A percentile compares a stretch with the other conserved stretches of the same genome.
These are phyloP conservation scores for Oryza meyeriana DNA, from an alignment of 176 grass and related monocot genomes.

Conservation along the genomic window DNA sequence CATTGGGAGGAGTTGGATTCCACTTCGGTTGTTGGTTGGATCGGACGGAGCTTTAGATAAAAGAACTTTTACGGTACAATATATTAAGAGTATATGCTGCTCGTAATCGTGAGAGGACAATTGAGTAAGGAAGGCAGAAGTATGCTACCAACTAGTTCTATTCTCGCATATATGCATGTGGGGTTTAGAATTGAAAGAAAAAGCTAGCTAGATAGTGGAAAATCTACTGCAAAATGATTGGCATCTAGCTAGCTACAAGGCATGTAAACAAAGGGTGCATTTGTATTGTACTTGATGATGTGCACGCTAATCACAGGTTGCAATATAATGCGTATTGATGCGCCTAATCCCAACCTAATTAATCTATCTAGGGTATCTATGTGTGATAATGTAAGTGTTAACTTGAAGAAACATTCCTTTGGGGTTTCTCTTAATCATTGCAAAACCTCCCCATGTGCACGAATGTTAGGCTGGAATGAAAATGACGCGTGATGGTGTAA, in stretches of 20 bases:
- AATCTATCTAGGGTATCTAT: constrained; percentile 2
- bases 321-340: background rate
- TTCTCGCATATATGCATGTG: background rate
- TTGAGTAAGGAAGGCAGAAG: background rate
- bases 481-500: constrained; percentile 29
- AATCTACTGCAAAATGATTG: constrained; percentile 5
- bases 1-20: constrained; percentile 36
- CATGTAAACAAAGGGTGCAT: background rate
- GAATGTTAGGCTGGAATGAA: constrained; percentile 38
- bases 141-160: background rate
- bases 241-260: background rate
- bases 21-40: constrained; percentile 22
- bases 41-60: constrained; percentile 21
- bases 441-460: constrained; percentile 19
- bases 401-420: constrained; percentile 20
- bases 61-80: no score
- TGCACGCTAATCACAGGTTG: background rate
- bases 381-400: background rate
- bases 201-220: background rate
- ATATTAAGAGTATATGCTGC: no score
- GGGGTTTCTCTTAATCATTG: constrained; percentile 4
- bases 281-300: background rate
- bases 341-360: background rate
- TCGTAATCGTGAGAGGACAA: no score
- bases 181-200: background rate